Conservation (phyloP, 2,329 filamentous ascomycete genomes). For the Exophiala sp. region DNA sequence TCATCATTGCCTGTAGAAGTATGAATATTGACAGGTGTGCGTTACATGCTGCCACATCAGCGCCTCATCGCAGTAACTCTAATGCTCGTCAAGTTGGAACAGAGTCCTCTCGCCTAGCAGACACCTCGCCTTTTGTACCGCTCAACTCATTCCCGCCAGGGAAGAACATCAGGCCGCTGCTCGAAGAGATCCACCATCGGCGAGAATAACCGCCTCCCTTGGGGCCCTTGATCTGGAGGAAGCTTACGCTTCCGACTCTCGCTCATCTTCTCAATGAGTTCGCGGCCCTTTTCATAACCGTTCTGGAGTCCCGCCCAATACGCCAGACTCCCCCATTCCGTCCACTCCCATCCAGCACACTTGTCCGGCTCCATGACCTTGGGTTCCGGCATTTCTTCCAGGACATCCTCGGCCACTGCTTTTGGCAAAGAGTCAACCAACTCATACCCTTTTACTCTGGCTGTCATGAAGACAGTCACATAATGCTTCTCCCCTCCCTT, state of each 20-base stretch:
- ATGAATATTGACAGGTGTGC: too few species aligned
- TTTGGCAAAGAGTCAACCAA: conserved; percentile 26
- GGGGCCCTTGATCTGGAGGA: conserved; percentile 29
- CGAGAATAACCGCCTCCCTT: conserved; percentile 41
- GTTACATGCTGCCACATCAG: too few species aligned
- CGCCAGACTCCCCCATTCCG: conserved; percentile 48
- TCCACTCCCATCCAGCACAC: conserved; percentile 55
- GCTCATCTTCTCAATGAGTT: background rate
- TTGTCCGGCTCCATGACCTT: conserved; percentile 49
- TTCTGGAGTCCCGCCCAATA: conserved; percentile 34
- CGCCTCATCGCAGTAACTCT: too few species aligned
- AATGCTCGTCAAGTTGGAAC: too few species aligned
- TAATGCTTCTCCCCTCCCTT: conserved; percentile 62
- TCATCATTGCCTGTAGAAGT: too few species aligned
- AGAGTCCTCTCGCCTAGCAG: too few species aligned
- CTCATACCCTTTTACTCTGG: conserved; percentile 45
- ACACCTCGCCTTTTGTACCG: too few species aligned
- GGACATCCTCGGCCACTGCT: too few species aligned
- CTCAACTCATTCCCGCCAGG: conserved; percentile 15
- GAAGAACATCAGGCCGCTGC: conserved; percentile 37
- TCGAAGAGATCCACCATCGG: conserved; percentile 47
- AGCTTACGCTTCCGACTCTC: conserved; percentile 1
- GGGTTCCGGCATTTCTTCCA: conserved; percentile 45
- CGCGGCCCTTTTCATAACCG: background rate
- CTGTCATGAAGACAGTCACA: conserved; percentile 66